Percentiles rank a stretch among this genome's conserved stretches.
Evolutionary conservation across 2,329 filamentous ascomycete genomes (phyloP).

Genomic region (Pseudogymnoascus sp.): DNA sequence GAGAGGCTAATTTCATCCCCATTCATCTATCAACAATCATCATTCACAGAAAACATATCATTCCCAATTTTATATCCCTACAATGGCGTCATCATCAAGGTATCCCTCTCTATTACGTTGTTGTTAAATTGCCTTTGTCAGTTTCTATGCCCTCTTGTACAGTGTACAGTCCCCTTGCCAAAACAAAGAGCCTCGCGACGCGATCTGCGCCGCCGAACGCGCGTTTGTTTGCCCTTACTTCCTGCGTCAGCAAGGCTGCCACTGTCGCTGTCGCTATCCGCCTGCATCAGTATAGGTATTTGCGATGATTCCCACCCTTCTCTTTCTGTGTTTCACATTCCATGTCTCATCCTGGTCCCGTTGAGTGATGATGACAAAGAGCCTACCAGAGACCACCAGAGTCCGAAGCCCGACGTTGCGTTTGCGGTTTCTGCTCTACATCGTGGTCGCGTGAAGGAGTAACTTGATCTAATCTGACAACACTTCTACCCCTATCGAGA

Average conservation of each 20-base stretch:
- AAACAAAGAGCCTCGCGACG: neutral
- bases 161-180: no score
- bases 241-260: neutral
- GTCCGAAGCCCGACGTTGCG: slow-evolving; percentile 20
- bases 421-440: slow-evolving; percentile 15
- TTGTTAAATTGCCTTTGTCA: neutral
- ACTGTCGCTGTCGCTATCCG: neutral
- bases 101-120: neutral
- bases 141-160: neutral
- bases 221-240: neutral
- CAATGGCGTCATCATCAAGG: slow-evolving; percentile 1
- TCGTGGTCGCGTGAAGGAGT: slow-evolving; percentile 20
- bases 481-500: slow-evolving; percentile 19
- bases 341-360: slow-evolving; percentile 1
- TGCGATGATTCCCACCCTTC: neutral
- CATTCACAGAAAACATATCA: neutral
- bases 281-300: neutral
- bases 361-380: slow-evolving; percentile 27
- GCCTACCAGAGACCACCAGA: slow-evolving; percentile 20
- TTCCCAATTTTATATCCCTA: neutral
- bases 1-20: neutral
- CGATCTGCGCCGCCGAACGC: neutral
- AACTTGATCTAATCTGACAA: slow-evolving; percentile 32
- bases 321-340: neutral
- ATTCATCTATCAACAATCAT: neutral